phyloP scores from a whole-genome alignment of 2,329 filamentous ascomycete genomes.

The Hortaea werneckii region DNA sequence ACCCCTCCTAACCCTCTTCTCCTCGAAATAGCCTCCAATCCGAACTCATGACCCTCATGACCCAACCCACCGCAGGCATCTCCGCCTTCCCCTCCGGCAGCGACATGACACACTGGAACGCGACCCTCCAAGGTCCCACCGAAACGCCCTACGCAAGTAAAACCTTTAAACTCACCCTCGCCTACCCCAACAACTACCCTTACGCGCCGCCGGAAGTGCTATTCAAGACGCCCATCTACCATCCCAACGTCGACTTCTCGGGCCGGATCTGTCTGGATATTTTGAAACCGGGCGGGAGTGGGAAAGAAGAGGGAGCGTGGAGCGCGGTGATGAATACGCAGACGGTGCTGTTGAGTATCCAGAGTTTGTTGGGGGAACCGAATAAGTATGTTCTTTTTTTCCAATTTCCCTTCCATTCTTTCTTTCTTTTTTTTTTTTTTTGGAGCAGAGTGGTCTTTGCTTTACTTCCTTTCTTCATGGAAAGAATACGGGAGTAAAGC shows the following conservation, averaged over 20 bases:
- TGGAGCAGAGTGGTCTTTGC: too few relatives aligned
- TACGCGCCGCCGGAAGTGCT: constrained; percentile 83
- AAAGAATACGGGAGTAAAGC: neutral
- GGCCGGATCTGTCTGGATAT: constrained; percentile 97
- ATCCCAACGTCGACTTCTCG: constrained; percentile 96
- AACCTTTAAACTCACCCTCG: constrained; percentile 83
- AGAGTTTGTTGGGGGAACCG: constrained; percentile 89
- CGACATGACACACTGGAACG: constrained; percentile 86
- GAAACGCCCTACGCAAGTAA: constrained; percentile 86
- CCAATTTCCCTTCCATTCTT: too few relatives aligned
- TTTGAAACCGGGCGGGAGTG: constrained; percentile 50
- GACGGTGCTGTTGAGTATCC: constrained; percentile 82
- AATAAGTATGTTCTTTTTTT: constrained; percentile 66
- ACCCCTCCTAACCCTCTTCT: too few relatives aligned
- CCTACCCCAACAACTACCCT: constrained; percentile 86
- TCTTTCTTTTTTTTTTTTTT: too few relatives aligned
- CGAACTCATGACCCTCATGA: constrained; percentile 98
- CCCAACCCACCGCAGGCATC: constrained; percentile 81
- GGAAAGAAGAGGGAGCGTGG: constrained; percentile 65
- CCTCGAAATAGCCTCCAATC: constrained; percentile 96
- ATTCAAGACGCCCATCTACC: constrained; percentile 98
- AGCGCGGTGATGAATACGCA: constrained; percentile 95
- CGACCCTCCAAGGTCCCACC: constrained; percentile 81
- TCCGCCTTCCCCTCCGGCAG: constrained; percentile 91
- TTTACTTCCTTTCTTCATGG: neutral